phyloP scores from a whole-genome alignment of 2,329 filamentous ascomycete species.

The Hypoxylon sp. region DNA sequence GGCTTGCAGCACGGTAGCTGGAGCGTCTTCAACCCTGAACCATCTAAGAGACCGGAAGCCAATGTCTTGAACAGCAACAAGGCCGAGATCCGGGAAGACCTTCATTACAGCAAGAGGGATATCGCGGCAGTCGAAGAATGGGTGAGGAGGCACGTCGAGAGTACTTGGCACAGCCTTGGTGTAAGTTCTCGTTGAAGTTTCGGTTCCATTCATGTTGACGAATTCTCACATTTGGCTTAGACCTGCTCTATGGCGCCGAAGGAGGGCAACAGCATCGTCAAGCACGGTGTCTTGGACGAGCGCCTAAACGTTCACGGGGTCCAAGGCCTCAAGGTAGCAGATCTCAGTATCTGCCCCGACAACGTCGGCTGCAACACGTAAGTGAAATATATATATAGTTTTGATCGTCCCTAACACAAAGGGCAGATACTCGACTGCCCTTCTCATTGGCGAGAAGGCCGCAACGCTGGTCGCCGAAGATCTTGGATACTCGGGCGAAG shows the following conservation, averaged over 20 bases:
- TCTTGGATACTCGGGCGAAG: conserved; percentile 78
- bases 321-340: conserved; percentile 82
- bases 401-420: conserved; percentile 6
- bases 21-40: conserved; percentile 70
- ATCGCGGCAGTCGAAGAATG: conserved; percentile 77
- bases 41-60: conserved; percentile 65
- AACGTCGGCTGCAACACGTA: conserved; percentile 80
- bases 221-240: conserved; percentile 45
- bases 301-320: conserved; percentile 84
- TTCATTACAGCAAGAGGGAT: conserved; percentile 76
- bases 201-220: not conserved
- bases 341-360: conserved; percentile 82
- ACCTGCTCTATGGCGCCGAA: conserved; percentile 84
- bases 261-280: conserved; percentile 84
- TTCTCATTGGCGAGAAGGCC: conserved; percentile 83
- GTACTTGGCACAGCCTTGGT: conserved; percentile 77
- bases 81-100: conserved; percentile 71
- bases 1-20: conserved; percentile 82
- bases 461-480: conserved; percentile 80
- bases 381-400: conserved; percentile 55
- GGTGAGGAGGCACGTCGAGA: conserved; percentile 81
- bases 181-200: conserved; percentile 54
- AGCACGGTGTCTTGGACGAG: conserved; percentile 83
- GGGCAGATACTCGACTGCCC: conserved; percentile 74
- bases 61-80: conserved; percentile 73